These are phyloP conservation scores for Verticillium dahliae DNA, from an alignment of 2,329 filamentous ascomycete species.

Conservation along the genomic window DNA sequence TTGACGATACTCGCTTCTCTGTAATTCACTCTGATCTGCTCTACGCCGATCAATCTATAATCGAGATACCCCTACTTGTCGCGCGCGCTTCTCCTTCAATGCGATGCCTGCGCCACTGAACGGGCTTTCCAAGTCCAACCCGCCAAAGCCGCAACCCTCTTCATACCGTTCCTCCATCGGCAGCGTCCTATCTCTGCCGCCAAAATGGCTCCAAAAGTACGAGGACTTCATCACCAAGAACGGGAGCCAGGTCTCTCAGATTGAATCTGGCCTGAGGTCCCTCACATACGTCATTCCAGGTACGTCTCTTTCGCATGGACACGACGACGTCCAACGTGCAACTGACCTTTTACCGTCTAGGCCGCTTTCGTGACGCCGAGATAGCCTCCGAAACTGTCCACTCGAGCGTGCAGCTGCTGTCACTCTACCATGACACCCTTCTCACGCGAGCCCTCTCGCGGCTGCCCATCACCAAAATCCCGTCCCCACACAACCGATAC, in stretches of 20 bases:
- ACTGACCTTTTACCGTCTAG: slow-evolving; percentile 27
- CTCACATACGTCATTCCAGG: slow-evolving; percentile 94
- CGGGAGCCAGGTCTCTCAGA: slow-evolving; percentile 85
- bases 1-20: neutral
- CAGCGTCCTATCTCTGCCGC: slow-evolving; percentile 47
- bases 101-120: slow-evolving; percentile 11
- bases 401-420: slow-evolving; percentile 81
- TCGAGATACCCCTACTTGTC: neutral
- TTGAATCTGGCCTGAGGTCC: slow-evolving; percentile 87
- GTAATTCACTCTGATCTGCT: no score
- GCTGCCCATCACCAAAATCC: slow-evolving; percentile 43
- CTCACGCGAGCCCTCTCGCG: slow-evolving; percentile 61
- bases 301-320: slow-evolving; percentile 21
- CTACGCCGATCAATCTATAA: neutral
- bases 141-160: neutral
- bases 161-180: slow-evolving; percentile 1
- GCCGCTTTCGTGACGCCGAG: slow-evolving; percentile 85
- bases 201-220: slow-evolving; percentile 66
- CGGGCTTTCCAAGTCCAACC: slow-evolving; percentile 8
- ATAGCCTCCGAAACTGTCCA: slow-evolving; percentile 90
- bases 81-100: neutral
- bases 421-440: slow-evolving; percentile 86
- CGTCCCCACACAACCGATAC: slow-evolving; percentile 57
- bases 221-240: slow-evolving; percentile 93
- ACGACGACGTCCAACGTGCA: neutral